These are phyloP conservation scores for Pelagomonas calceolata DNA, from an alignment of 108 stramenopile species.

Conservation along the genomic window DNA sequence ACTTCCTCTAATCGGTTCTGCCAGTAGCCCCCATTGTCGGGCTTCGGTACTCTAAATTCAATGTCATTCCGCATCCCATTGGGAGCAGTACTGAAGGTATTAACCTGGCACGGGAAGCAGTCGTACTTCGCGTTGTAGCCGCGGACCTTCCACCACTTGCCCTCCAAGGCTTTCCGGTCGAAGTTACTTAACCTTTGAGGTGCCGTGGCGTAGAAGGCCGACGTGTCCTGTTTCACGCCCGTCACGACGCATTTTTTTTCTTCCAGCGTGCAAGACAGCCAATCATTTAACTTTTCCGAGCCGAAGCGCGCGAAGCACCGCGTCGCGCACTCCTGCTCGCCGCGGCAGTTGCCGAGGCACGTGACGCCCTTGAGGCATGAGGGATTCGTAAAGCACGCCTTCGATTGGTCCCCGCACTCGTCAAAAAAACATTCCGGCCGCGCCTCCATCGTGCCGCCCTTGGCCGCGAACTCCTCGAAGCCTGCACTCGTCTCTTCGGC, in stretches of 20 bases:
- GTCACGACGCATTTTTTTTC: conserved; percentile 75
- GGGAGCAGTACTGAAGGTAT: conserved; percentile 54
- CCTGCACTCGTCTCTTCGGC: conserved; percentile 14
- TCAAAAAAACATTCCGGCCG: conserved; percentile 25
- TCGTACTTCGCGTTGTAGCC: conserved; percentile 85
- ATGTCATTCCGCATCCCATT: conserved; percentile 68
- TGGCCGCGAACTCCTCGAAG: conserved; percentile 29
- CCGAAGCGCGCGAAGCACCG: conserved; percentile 72
- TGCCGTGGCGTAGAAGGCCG: conserved; percentile 57
- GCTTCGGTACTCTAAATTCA: conserved; percentile 66
- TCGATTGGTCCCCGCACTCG: conserved; percentile 26
- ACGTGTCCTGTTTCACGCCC: conserved; percentile 60
- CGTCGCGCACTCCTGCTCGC: conserved; percentile 71
- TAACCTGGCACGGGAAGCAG: conserved; percentile 83
- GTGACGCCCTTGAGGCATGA: conserved; percentile 22
- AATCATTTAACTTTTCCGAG: conserved; percentile 53
- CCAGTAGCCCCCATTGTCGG: conserved; percentile 16
- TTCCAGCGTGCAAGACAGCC: conserved; percentile 71
- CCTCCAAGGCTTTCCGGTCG: conserved; percentile 59
- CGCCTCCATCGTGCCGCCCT: conserved; percentile 30
- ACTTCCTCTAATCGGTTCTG: neutral
- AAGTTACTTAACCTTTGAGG: conserved; percentile 43
- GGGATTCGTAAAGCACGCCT: conserved; percentile 30
- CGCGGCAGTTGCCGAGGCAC: conserved; percentile 79
- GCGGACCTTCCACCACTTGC: conserved; percentile 85